A percentile compares a stretch with the other conserved stretches of the same genome.
phyloP scores from a whole-genome alignment of 768 basidiomycete genomes.

The Rhodosporidiobolus odoratus region DNA sequence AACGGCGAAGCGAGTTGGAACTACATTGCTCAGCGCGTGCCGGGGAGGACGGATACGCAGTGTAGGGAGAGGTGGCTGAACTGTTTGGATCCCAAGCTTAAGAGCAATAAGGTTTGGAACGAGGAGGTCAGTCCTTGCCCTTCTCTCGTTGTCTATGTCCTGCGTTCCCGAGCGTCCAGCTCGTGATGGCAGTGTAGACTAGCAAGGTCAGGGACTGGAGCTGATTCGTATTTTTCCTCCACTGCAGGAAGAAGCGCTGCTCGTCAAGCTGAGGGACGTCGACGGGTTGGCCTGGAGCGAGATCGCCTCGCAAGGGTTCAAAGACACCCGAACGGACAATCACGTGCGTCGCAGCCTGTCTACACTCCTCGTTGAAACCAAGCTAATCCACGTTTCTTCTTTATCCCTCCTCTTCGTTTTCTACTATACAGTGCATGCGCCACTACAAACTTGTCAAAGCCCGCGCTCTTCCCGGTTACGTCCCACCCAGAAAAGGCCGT shows the following conservation, averaged over 20 bases:
- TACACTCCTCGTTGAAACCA: neutral
- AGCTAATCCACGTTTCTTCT: no score
- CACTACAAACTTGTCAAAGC: constrained; percentile 13
- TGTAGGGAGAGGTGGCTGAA: constrained; percentile 39
- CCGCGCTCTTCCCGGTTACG: neutral
- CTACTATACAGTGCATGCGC: constrained; percentile 14
- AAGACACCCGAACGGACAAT: constrained; percentile 9
- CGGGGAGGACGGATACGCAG: constrained; percentile 33
- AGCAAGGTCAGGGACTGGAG: neutral
- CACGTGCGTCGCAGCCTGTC: constrained; percentile 2
- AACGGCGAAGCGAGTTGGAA: constrained; percentile 22
- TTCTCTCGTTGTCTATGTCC: neutral
- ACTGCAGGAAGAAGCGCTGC: constrained; percentile 12
- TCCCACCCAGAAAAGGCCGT: neutral
- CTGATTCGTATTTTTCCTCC: neutral
- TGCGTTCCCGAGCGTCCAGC: neutral
- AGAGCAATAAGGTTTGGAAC: constrained; percentile 18
- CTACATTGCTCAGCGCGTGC: constrained; percentile 2
- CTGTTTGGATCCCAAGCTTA: constrained; percentile 14
- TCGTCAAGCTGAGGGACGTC: constrained; percentile 10
- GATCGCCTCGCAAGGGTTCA: constrained; percentile 9
- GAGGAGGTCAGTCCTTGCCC: constrained; percentile 20
- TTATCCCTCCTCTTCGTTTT: neutral
- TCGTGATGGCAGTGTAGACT: neutral
- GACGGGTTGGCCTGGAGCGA: constrained; percentile 20